A percentile compares a stretch with the other conserved stretches of the same genome.
phyloP scores from a whole-genome alignment of 345 rosid species.

The thale cress (Arabidopsis thaliana) region TAIR10.1 NC_003075.7:15851001-15851500 shows the following conservation, averaged over 20 bases:
- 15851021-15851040: slow-evolving; percentile 3
- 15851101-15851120: slow-evolving; percentile 76
- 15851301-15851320: slow-evolving; percentile 97
- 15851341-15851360: slow-evolving; percentile 54
- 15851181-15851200: slow-evolving; percentile 84
- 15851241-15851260: slow-evolving; percentile 98
- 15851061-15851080: slow-evolving; percentile 86
- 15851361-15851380: background rate
- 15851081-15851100: slow-evolving; percentile 97
- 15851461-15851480: background rate
- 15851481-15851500: slow-evolving; percentile 4
- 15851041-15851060: slow-evolving; percentile 84
- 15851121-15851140: slow-evolving; percentile 30
- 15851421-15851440: background rate
- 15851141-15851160: background rate
- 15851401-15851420: background rate
- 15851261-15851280: slow-evolving; percentile 96
- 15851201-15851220: slow-evolving; percentile 69
- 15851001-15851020: background rate
- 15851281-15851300: slow-evolving; percentile 84
- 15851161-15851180: slow-evolving; percentile 46
- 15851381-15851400: slow-evolving; percentile 4
- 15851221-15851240: slow-evolving; percentile 87
- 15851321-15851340: slow-evolving; percentile 79
- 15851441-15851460: slow-evolving; percentile 20